These are phyloP conservation scores for Lentinula raphanica DNA, from an alignment of 768 basidiomycete species.

Conservation along the genomic window DNA sequence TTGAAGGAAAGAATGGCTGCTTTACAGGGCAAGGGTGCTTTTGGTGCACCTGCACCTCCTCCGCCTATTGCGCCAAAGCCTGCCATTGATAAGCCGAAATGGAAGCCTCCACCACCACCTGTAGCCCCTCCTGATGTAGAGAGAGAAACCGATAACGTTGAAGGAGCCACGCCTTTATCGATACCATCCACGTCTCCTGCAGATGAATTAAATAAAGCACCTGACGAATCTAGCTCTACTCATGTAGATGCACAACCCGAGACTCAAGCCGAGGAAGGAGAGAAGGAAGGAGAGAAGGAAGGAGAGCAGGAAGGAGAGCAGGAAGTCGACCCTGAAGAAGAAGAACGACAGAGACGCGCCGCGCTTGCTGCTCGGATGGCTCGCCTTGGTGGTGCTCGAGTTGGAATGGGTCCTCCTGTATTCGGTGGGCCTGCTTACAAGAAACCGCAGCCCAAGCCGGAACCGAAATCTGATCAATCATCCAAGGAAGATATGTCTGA, in stretches of 20 bases:
- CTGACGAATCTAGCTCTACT: constrained; percentile 9
- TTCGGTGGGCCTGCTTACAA: constrained; percentile 46
- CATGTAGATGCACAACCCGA: constrained; percentile 18
- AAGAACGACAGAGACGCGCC: constrained; percentile 75
- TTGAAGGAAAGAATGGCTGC: constrained; percentile 96
- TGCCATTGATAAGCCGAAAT: constrained; percentile 68
- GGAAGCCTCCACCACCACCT: constrained; percentile 73
- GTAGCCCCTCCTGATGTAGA: constrained; percentile 39
- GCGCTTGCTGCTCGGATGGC: constrained; percentile 93
- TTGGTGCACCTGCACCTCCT: constrained; percentile 64
- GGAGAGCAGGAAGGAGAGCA: too few species aligned
- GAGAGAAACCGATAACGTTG: constrained; percentile 19
- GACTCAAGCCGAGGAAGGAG: constrained; percentile 12
- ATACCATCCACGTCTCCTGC: background rate
- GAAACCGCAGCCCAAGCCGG: constrained; percentile 21
- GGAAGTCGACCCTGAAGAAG: constrained; percentile 53
- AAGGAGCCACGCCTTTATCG: constrained; percentile 12
- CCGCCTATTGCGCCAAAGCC: constrained; percentile 50
- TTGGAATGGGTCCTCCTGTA: constrained; percentile 76
- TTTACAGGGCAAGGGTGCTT: constrained; percentile 76
- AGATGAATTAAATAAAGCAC: background rate
- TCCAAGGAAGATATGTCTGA: background rate
- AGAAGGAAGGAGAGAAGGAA: too few species aligned
- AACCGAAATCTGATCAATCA: constrained; percentile 9
- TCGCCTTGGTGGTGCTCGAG: constrained; percentile 76